These are phyloP conservation scores for Diplodia corticola DNA, from an alignment of 2,329 filamentous ascomycete species.

Conservation along the genomic window DNA sequence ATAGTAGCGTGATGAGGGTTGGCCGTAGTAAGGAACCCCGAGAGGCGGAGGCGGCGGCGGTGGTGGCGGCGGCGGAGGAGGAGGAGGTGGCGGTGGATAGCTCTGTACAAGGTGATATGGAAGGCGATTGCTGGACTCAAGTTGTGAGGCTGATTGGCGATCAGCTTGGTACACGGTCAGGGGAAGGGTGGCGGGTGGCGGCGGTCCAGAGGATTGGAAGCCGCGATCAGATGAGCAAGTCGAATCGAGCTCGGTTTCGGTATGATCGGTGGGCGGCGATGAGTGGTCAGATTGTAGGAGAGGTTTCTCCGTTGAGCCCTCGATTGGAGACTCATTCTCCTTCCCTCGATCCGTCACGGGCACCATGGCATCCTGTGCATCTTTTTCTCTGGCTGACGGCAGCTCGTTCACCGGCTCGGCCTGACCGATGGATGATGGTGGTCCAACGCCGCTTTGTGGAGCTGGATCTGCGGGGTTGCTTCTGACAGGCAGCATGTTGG, in stretches of 20 bases:
- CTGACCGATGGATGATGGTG: background rate
- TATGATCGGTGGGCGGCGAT: background rate
- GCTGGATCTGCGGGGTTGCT: background rate
- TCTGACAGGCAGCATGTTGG: background rate
- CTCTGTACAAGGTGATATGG: background rate
- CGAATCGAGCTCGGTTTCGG: background rate
- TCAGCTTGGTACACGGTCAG: background rate
- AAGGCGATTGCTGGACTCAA: background rate
- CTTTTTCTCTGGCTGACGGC: background rate
- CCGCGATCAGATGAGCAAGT: background rate
- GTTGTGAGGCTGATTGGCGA: background rate
- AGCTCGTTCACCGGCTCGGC: background rate
- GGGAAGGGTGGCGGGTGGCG: background rate
- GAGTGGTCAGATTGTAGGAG: background rate
- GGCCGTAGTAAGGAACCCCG: background rate
- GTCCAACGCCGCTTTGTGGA: background rate
- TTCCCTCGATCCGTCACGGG: background rate
- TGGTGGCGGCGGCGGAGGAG: background rate
- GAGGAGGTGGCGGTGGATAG: background rate
- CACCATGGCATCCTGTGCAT: too few relatives aligned
- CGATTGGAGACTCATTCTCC: too few relatives aligned
- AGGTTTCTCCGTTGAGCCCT: background rate
- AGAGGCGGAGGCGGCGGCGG: background rate
- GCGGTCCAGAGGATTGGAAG: background rate
- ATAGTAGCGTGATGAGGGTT: background rate